These are phyloP conservation scores for Fusarium citri DNA, from an alignment of 2,329 filamentous ascomycete species.

Conservation along the genomic window DNA sequence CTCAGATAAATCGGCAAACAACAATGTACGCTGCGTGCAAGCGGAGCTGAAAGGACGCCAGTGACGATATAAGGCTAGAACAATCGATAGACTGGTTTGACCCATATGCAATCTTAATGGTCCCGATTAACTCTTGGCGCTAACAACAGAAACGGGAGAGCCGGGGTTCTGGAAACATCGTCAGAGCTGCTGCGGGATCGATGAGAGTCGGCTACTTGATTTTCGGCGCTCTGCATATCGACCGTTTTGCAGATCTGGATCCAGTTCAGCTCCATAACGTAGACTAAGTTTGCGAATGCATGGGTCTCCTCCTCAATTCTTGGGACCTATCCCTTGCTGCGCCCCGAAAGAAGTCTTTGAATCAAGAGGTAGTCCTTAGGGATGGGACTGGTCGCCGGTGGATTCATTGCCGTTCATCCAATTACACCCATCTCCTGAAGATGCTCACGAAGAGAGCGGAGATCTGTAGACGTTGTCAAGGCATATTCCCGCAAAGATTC, in stretches of 20 bases:
- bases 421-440: conserved; percentile 25
- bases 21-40: not conserved
- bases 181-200: not conserved
- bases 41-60: not conserved
- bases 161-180: not conserved
- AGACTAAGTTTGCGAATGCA: not conserved
- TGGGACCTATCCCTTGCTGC: not conserved
- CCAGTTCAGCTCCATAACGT: conserved; percentile 55
- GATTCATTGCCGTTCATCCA: not conserved
- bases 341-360: not conserved
- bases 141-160: not conserved
- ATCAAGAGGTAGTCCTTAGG: not conserved
- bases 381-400: not conserved
- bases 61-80: conserved; percentile 11
- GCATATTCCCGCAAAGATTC: conserved; percentile 42
- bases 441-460: conserved; percentile 17
- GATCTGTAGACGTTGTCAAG: conserved; percentile 33
- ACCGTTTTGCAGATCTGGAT: conserved; percentile 5
- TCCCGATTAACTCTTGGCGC: conserved; percentile 1
- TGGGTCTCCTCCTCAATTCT: not conserved
- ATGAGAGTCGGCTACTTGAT: not conserved
- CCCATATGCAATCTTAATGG: conserved; percentile 24
- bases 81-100: conserved; percentile 12
- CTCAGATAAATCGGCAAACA: not conserved
- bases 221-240: not conserved